Conservation (phyloP, 768 basidiomycete species). For the Amanita jacksonii region DNA sequence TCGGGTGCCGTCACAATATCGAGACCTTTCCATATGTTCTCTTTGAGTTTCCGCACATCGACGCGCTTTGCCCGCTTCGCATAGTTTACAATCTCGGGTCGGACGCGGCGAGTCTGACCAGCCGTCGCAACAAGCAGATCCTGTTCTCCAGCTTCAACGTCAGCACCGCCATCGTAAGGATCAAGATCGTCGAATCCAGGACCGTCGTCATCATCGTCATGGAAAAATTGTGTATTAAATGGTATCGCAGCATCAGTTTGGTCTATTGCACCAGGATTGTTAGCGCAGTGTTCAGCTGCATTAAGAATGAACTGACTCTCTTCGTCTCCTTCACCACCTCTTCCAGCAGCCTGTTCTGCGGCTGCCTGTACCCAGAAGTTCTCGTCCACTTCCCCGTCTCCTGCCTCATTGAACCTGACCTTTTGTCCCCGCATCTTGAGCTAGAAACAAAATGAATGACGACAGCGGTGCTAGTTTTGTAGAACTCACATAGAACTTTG, state of each 20-base stretch:
- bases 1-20: conserved; percentile 56
- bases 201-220: conserved; percentile 81
- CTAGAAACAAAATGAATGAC: conserved; percentile 29
- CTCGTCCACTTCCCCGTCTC: conserved; percentile 88
- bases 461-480: background rate
- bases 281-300: background rate
- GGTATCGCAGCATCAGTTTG: conserved; percentile 51
- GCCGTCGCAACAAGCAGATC: conserved; percentile 83
- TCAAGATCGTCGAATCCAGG: conserved; percentile 57
- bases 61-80: conserved; percentile 94
- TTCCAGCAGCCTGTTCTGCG: conserved; percentile 62
- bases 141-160: conserved; percentile 64
- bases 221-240: conserved; percentile 96
- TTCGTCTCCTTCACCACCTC: conserved; percentile 38
- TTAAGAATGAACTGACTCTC: conserved; percentile 40
- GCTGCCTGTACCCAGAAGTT: conserved; percentile 97
- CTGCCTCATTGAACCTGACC: conserved; percentile 44
- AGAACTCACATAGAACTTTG: conserved; percentile 79
- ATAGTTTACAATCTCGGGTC: conserved; percentile 87
- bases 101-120: conserved; percentile 62
- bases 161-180: conserved; percentile 38
- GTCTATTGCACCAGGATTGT: conserved; percentile 16
- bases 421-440: conserved; percentile 81
- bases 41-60: conserved; percentile 93
- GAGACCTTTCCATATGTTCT: conserved; percentile 93